Evolutionary conservation across 164 flowering plant genomes (phyloP), one percentile per base, ranked within the genome.

Genomic region (Hamamelis virginiana): DNA sequence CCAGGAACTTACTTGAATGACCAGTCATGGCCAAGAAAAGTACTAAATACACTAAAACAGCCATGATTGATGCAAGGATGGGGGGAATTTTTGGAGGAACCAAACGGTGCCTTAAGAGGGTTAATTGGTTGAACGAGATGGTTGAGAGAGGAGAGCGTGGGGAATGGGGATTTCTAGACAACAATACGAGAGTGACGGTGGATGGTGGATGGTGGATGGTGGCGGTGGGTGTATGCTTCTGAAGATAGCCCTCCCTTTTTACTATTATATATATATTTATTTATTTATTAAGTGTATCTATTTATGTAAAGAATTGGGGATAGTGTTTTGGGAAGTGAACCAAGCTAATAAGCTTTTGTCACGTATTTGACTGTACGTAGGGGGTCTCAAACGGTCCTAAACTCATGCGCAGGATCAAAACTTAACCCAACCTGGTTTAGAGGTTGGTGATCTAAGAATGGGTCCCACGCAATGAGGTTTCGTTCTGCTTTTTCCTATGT

Each of bases 301-400:
- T 33, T 33, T 33, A 2, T 33, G 41, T 33, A 2, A 19, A 26
- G 58, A 55, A 9, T 21, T 9, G 23, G 23, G 58, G 26, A 15
- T 10, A 5, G 9, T 5, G n/a, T 18, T 13, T 55, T 19, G 58
- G 58, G 26, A 55, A 55, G 26, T 55, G 58, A 22, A 26, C 58
- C 58, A 19, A 55, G 18, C 61, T 2, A 33, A 33, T 27, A 21
- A 55, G 27, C 18, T 60, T 16, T 33, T 59, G 57, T 60, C 27
- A 23, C 5, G 9, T 21, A 9, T 46, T 15, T 15, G 41, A 50
- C 56, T 22, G 21, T 13, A 12, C 51, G 1, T 1, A 22, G 55
- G 52, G 19, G 25, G 45, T n/a, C 62, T 63, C 71, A 64, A 79
- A 79, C 85, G 85, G 82, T 82, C 80, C 45, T 77, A 72, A 79